phyloP scores from a whole-genome alignment of 208 protist species.

The Leishmania turanica region DNA sequence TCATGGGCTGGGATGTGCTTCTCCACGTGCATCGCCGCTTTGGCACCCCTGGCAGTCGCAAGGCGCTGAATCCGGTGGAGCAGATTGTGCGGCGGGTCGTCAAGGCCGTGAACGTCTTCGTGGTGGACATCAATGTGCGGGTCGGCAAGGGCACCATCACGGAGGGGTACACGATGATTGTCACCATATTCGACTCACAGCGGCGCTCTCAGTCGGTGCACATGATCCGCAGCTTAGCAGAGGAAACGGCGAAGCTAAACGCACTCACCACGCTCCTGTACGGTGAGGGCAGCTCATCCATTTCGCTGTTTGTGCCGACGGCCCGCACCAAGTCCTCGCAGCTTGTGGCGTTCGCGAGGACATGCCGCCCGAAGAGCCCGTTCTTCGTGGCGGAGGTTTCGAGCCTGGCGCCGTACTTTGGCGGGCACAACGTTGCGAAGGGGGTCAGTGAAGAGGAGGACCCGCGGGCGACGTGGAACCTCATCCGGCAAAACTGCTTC shows the following conservation, averaged over 20 bases:
- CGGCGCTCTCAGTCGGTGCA: slow-evolving; percentile 79
- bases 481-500: slow-evolving; percentile 80
- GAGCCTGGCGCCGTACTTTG: slow-evolving; percentile 76
- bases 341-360: slow-evolving; percentile 87
- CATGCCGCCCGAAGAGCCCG: slow-evolving; percentile 89
- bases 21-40: slow-evolving; percentile 87
- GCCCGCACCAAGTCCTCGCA: slow-evolving; percentile 66
- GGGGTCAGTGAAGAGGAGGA: slow-evolving; percentile 63
- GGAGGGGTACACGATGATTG: slow-evolving; percentile 92
- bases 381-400: slow-evolving; percentile 89
- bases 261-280: slow-evolving; percentile 85
- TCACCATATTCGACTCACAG: slow-evolving; percentile 91
- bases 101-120: slow-evolving; percentile 91
- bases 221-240: slow-evolving; percentile 88
- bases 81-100: slow-evolving; percentile 90
- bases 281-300: slow-evolving; percentile 89
- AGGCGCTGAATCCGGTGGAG: slow-evolving; percentile 83
- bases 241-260: slow-evolving; percentile 85
- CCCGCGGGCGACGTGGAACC: slow-evolving; percentile 73
- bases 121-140: slow-evolving; percentile 88
- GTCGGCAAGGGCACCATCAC: slow-evolving; percentile 88
- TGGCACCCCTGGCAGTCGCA: slow-evolving; percentile 83
- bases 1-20: slow-evolving; percentile 80
- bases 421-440: slow-evolving; percentile 58
- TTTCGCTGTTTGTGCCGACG: slow-evolving; percentile 90